These are phyloP conservation scores for Arachis stenosperma DNA, from an alignment of 306 rosid species.

Conservation along the genomic window DNA sequence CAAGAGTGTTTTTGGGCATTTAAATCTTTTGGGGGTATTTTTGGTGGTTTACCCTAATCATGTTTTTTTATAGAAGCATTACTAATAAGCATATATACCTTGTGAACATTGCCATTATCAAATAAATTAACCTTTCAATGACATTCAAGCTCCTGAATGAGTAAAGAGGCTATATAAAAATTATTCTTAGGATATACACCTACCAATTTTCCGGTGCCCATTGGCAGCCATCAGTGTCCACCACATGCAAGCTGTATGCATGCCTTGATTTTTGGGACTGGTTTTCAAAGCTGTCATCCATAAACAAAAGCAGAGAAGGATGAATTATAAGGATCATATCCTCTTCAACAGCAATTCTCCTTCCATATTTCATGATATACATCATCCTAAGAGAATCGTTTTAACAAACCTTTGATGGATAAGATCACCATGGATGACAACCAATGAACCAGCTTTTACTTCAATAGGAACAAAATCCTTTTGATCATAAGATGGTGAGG, in stretches of 20 bases:
- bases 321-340: constrained; percentile 22
- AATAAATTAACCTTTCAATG: constrained; percentile 18
- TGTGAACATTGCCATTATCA: constrained; percentile 1
- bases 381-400: constrained; percentile 30
- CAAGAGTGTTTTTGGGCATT: no score
- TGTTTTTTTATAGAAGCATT: background rate
- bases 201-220: constrained; percentile 96
- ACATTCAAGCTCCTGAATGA: constrained; percentile 4
- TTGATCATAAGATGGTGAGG: constrained; percentile 69
- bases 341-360: constrained; percentile 5
- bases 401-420: constrained; percentile 90
- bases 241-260: constrained; percentile 86
- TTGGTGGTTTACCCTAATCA: no score
- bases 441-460: constrained; percentile 89
- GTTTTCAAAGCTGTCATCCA: constrained; percentile 80
- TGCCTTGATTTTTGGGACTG: constrained; percentile 91
- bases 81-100: constrained; percentile 5
- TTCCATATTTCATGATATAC: constrained; percentile 7
- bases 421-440: constrained; percentile 92
- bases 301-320: constrained; percentile 21
- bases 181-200: constrained; percentile 34
- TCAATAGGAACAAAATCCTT: constrained; percentile 89
- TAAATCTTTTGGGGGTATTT: no score
- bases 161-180: constrained; percentile 1
- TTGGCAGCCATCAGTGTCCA: constrained; percentile 87